Base-by-base conservation (phyloP, 306 rosid species). In the Malus sieversii region DNA sequence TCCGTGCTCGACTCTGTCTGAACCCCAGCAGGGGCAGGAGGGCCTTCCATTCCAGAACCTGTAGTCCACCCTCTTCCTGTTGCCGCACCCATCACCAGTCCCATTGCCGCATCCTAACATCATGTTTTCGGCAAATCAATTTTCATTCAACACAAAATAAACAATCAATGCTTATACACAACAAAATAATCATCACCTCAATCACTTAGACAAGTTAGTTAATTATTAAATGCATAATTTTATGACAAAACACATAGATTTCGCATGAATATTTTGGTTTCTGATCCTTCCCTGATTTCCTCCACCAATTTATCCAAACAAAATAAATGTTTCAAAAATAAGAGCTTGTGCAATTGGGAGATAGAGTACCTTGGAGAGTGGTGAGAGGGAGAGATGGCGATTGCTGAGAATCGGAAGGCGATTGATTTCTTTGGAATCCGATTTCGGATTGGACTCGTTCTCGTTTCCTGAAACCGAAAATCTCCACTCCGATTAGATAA, bases 1-100 rank as follows among this genome's bases (percentile, higher is more conserved):
- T 57, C 93, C 1, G 84, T 88, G 76, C 86, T 92, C 2, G 86
- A 85, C 30, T 80, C 77, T 2, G 74, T 70, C 60, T 80, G 83
- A 71, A 71, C 51, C 55, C 84, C 96, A 1, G 90, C 99, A 66
- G 99, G 97, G 78, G 75, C 83, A 55, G 97, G 72, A 10, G 99
- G 99, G 2, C 99, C 97, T 83, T 92, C 99, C 99, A 95, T 92
- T 45, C 99, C 99, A 3, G 99, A 95, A 66, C 94, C 96, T 14
- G 99, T 95, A 3, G 97, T 95, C 99, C 99, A 95, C 51, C 99
- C 99, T 83, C 93, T 92, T 44, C 96, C 99, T 0, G 82, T 63
- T 0, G 97, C 99, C 18, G 99, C 97, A 81, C 92, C 82, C 87
- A 95, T 84, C 77, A 90, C 97, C 84, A 95, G 77, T 66, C 99